Evolutionary conservation across 345 rosid species (phyloP), one percentile per base, ranked within the genome.

Genomic region (Eucalyptus sp.): DNA sequence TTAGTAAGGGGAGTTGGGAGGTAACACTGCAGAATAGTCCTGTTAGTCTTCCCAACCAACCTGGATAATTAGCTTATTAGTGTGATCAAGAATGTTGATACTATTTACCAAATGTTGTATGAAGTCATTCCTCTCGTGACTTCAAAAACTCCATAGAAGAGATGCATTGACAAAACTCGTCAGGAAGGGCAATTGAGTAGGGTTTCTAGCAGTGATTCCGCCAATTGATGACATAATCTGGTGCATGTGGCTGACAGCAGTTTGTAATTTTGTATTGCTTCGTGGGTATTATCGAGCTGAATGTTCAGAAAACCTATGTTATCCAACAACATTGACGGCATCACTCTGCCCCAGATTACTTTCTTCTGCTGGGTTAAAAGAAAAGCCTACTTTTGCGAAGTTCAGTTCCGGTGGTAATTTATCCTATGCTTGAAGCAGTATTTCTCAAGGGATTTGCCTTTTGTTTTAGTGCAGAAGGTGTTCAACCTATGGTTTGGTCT

Each of bases 401-500:
- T 76, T 76, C 83, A 76, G 48, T 41, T 18, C 48, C 8, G 1
- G 14, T 76, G 83, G 48, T 76, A 76, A 10, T 37, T 4, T 37
- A 10, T 76, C 48, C 48, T 76, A 11, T 20, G 29, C 83, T 76
- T 10, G 48, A 76, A 76, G 83, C 83, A 20, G 46, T 20, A 22
- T 37, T 37, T 76, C 27, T 76, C 83, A 76, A 76, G 17, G 17
- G 50, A 37, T 17, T 84, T 76, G 56, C 50, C 50, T 52, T 86
- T 86, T 50, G 87, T 50, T 86, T 6, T 76, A 11, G 48, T 92
- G 87, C 91, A 95, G 96, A 92, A 92, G 93, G 93, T 86, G 94
- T 91, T 92, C 93, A 94, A 89, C 95, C 95, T 33, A 91, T 95
- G 79, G 76, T 92, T 71, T 95, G 97, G 97, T 80, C 92, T 62